phyloP scores from a whole-genome alignment of 306 rosid genomes.

The Casuarina equisetifolia region DNA sequence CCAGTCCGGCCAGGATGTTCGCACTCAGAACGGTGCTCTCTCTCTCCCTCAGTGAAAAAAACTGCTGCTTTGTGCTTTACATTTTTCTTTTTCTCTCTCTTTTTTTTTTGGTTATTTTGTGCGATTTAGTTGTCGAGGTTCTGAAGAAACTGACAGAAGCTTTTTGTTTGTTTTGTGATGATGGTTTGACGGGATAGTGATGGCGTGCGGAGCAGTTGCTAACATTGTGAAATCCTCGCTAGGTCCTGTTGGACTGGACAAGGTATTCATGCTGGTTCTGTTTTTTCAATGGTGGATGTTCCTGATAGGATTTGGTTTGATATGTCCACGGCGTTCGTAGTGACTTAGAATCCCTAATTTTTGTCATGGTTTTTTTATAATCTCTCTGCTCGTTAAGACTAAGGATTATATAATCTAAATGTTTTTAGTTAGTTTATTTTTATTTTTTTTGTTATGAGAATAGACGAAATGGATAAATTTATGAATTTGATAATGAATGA shows the following conservation, averaged over 20 bases:
- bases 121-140: neutral
- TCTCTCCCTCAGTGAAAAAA: neutral
- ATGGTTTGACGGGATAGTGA: constrained; percentile 35
- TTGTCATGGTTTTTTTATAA: neutral
- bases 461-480: neutral
- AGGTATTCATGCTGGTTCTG: constrained; percentile 41
- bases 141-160: neutral
- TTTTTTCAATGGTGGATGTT: neutral
- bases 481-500: neutral
- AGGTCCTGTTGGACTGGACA: constrained; percentile 99
- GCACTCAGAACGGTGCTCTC: constrained; percentile 82
- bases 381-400: neutral
- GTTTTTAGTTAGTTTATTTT: neutral
- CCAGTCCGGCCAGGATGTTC: constrained; percentile 91
- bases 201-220: constrained; percentile 91
- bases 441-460: neutral
- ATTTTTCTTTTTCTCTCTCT: neutral
- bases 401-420: neutral
- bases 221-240: constrained; percentile 90
- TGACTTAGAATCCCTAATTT: neutral
- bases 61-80: neutral
- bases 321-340: neutral
- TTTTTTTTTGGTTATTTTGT: neutral
- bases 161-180: neutral
- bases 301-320: neutral